A percentile compares a stretch with the other conserved stretches of the same genome.
phyloP scores from a whole-genome alignment of 805 yeast genomes.

The Dipodascopsis tothii region DNA sequence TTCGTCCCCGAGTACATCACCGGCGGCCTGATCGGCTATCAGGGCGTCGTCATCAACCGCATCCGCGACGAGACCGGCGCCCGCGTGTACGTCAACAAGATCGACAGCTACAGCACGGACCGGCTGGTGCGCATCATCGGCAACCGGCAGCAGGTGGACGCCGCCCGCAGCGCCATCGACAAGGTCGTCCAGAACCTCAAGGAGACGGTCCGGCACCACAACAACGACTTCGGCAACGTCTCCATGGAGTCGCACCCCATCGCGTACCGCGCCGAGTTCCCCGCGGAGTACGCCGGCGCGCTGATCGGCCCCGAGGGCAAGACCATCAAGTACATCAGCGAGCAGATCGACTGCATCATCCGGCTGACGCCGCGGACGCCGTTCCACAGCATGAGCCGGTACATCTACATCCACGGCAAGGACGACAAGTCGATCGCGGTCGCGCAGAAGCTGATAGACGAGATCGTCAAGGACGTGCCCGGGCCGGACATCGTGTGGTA shows the following conservation, averaged over 20 bases:
- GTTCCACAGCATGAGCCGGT: not conserved
- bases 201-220: not conserved
- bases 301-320: not conserved
- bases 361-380: not conserved
- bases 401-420: not conserved
- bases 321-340: not conserved
- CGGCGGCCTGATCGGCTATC: not conserved
- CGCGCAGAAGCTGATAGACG: not conserved
- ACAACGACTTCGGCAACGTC: not conserved
- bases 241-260: not conserved
- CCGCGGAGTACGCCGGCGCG: not conserved
- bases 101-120: not conserved
- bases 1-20: not conserved
- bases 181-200: not conserved
- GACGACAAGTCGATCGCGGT: not conserved
- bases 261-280: not conserved
- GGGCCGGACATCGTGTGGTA: not conserved
- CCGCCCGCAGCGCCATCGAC: not conserved
- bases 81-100: not conserved
- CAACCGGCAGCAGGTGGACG: not conserved
- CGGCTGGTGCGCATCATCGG: not conserved
- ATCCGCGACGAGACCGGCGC: not conserved
- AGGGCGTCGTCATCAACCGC: not conserved
- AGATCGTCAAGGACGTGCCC: not conserved
- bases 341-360: not conserved